phyloP scores from a whole-genome alignment of 2,329 filamentous ascomycete genomes.

The Pseudocercospora cruenta region DNA sequence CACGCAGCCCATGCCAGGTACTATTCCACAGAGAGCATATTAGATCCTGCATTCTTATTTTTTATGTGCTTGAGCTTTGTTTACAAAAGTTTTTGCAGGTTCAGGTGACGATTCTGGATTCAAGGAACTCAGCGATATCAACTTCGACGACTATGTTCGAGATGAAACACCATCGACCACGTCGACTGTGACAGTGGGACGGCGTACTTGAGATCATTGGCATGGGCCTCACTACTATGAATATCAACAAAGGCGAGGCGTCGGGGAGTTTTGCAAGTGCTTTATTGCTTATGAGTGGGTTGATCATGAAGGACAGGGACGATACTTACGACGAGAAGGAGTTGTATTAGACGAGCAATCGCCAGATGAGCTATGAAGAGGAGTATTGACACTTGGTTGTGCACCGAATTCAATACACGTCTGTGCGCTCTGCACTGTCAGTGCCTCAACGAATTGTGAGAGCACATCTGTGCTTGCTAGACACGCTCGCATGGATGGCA shows the following conservation, averaged over 20 bases:
- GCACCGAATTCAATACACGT: neutral
- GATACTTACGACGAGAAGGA: neutral
- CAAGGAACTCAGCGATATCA: neutral
- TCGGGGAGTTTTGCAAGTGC: neutral
- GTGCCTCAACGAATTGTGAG: neutral
- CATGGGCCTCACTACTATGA: neutral
- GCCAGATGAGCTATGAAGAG: neutral
- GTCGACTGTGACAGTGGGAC: neutral
- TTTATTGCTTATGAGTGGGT: neutral
- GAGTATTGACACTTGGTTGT: neutral
- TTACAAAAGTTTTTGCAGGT: neutral
- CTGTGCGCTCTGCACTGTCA: neutral
- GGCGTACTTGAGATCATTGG: neutral
- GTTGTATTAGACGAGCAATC: neutral
- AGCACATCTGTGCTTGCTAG: neutral
- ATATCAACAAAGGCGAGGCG: slow-evolving; percentile 5
- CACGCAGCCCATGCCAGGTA: slow-evolving; percentile 25
- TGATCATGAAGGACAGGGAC: neutral
- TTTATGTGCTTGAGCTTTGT: neutral
- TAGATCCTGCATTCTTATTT: slow-evolving; percentile 10
- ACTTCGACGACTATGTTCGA: neutral
- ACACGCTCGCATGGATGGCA: neutral
- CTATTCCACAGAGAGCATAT: slow-evolving; percentile 32
- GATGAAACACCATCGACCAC: neutral
- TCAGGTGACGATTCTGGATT: neutral